Percentiles rank a stretch among this genome's conserved stretches.
These are phyloP conservation scores for Yarrowia hollandica DNA, from an alignment of 805 yeast species.

Conservation along the genomic window DNA sequence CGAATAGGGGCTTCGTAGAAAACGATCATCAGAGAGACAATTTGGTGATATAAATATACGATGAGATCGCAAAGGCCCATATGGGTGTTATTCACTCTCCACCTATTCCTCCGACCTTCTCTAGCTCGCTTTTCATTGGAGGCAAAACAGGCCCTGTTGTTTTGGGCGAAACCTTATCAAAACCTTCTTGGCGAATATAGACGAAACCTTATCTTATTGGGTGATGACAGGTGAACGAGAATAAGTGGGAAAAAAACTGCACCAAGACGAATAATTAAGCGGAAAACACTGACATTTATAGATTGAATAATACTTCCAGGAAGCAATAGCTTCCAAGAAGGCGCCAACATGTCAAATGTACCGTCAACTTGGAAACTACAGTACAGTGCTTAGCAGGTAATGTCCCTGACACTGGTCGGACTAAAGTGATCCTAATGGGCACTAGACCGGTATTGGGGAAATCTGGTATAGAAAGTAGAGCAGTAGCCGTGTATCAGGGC, in stretches of 20 bases:
- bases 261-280: not conserved
- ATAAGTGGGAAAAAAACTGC: not conserved
- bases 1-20: not conserved
- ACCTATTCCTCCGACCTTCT: not conserved
- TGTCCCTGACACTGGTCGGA: not conserved
- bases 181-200: too few relatives aligned
- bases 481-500: not conserved
- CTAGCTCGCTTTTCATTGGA: not conserved
- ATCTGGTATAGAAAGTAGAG: not conserved
- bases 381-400: not conserved
- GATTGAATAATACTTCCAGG: too few relatives aligned
- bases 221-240: not conserved
- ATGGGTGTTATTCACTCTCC: not conserved
- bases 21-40: too few relatives aligned
- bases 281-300: too few relatives aligned
- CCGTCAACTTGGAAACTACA: not conserved
- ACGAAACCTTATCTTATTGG: not conserved
- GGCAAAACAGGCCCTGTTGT: not conserved
- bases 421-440: not conserved
- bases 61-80: not conserved
- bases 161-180: constrained; percentile 1
- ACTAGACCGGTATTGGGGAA: not conserved
- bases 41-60: too few relatives aligned
- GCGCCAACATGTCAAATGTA: not conserved
- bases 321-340: too few relatives aligned